Evolutionary conservation across 106 monocot genomes (phyloP), one percentile per base, ranked within the genome.

Genomic region (Dioscorea dumetorum): DNA sequence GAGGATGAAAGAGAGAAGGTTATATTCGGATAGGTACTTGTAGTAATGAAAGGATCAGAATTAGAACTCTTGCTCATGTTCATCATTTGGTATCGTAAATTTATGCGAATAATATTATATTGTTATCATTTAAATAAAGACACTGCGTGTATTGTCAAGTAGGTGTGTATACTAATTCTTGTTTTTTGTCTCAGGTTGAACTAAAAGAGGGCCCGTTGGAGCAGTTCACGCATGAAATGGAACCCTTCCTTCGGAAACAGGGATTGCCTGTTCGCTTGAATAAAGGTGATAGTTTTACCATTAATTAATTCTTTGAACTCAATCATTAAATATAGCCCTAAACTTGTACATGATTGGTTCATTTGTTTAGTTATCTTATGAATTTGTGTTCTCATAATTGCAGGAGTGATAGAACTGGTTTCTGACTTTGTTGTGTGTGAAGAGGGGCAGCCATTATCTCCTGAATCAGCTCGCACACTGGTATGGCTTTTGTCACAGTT

Each of bases 191-290:
- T 48, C 70, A 99, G 97, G 89, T 99, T 49, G 92, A 92, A 54
- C 77, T 99, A 67, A 89, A 92, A 65, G 89, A 91, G 71, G 97
- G 97, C 56, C 87, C 91, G 14, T 67, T 97, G 68, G 89, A 88
- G 59, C 86, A 97, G 49, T 99, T 99, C 60, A 78, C 86, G 0
- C 97, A 99, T 79, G 97, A 97, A 73, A 99, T 99, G 92, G 92
- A 99, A 62, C 97, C 97, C 1, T 87, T 92, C 72, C 73, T 99
- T 24, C 89, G 97, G 22, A 87, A 92, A 79, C 90, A 91, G 72
- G 87, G 89, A 18, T 28, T 87, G 68, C 97, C 97, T 52, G 89
- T 99, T 58, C 84, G 92, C 23, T 59, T 92, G 80, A 90, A 92
- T 73, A 92, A 86, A 84, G 97, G 97, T 99, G 15, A 2, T 65